Conservation (phyloP, 352 stramenopile genomes). For the Phytophthora sansomeana region DNA sequence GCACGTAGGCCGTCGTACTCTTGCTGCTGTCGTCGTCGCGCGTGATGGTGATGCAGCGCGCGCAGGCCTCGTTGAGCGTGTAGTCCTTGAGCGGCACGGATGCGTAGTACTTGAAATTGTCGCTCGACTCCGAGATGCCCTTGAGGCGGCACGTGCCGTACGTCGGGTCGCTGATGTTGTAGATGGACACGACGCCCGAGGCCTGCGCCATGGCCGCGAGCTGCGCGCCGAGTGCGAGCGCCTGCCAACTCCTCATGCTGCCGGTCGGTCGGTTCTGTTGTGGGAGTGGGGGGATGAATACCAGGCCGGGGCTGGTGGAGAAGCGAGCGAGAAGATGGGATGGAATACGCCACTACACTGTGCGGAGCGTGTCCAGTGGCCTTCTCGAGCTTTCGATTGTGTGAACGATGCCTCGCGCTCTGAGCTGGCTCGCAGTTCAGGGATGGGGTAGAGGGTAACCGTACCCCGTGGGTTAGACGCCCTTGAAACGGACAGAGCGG, state of each 20-base stretch:
- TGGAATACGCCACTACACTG: slow-evolving; percentile 11
- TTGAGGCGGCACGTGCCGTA: slow-evolving; percentile 79
- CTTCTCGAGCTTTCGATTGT: slow-evolving; percentile 29
- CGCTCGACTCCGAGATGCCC: slow-evolving; percentile 57
- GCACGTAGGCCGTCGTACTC: slow-evolving; percentile 70
- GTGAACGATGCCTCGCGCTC: slow-evolving; percentile 10
- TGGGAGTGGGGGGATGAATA: slow-evolving; percentile 9
- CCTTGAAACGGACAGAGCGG: not conserved
- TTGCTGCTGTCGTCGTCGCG: slow-evolving; percentile 53
- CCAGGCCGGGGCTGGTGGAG: slow-evolving; percentile 16
- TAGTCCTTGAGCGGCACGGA: slow-evolving; percentile 70
- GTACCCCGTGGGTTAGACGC: too few species aligned
- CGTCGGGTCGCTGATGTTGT: slow-evolving; percentile 67
- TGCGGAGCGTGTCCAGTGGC: not conserved
- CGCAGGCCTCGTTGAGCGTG: slow-evolving; percentile 65
- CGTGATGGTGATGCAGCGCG: slow-evolving; percentile 77
- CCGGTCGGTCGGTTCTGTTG: slow-evolving; percentile 15
- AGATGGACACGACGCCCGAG: slow-evolving; percentile 50
- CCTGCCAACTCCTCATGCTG: slow-evolving; percentile 26
- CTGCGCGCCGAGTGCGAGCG: slow-evolving; percentile 6
- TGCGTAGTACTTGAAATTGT: slow-evolving; percentile 86
- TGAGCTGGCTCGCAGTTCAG: slow-evolving; percentile 25
- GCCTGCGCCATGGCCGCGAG: slow-evolving; percentile 18
- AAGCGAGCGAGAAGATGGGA: slow-evolving; percentile 8
- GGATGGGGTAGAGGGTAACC: not conserved